Percentiles rank a stretch among this genome's conserved stretches.
Conservation (phyloP, 2,329 filamentous ascomycete genomes). For the Paraconiothyrium sp. region DNA sequence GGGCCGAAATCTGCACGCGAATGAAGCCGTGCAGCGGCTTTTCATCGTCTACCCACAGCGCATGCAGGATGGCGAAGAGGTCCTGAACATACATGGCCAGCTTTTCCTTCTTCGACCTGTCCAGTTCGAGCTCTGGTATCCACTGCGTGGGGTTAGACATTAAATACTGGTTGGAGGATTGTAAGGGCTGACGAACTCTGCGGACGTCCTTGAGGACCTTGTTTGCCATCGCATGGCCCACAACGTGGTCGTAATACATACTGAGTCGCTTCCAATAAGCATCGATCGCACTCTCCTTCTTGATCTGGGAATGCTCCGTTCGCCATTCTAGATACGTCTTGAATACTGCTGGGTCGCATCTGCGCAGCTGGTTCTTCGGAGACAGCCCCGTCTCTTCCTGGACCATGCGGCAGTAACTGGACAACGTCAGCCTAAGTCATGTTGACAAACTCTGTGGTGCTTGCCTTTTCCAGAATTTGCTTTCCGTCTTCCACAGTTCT, state of each 20-base stretch:
- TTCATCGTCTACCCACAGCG: slow-evolving; percentile 29
- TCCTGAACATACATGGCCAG: slow-evolving; percentile 32
- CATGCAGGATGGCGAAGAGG: slow-evolving; percentile 32
- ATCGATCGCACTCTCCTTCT: slow-evolving; percentile 25
- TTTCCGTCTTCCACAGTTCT: slow-evolving; percentile 20
- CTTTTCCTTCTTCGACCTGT: slow-evolving; percentile 33
- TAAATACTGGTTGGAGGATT: background rate
- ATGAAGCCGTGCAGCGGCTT: slow-evolving; percentile 31
- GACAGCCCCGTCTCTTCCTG: slow-evolving; percentile 20
- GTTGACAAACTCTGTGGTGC: slow-evolving; percentile 2
- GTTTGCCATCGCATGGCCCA: slow-evolving; percentile 21
- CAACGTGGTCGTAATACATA: slow-evolving; percentile 18
- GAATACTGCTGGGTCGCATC: slow-evolving; percentile 20
- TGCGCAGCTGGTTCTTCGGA: slow-evolving; percentile 21
- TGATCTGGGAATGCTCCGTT: slow-evolving; percentile 24
- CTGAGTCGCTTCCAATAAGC: slow-evolving; percentile 26
- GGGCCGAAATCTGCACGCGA: slow-evolving; percentile 28
- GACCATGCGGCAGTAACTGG: slow-evolving; percentile 25
- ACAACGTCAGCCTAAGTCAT: background rate
- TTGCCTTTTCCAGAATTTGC: slow-evolving; percentile 19
- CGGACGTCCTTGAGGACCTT: slow-evolving; percentile 27
- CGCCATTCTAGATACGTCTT: slow-evolving; percentile 30
- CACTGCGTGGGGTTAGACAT: slow-evolving; percentile 18
- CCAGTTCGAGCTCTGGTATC: slow-evolving; percentile 28
- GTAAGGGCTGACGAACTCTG: slow-evolving; percentile 24